Percentiles rank a stretch among this genome's conserved stretches.
phyloP scores from a whole-genome alignment of 2,329 filamentous ascomycete species.

The Cladosporium sp. region DNA sequence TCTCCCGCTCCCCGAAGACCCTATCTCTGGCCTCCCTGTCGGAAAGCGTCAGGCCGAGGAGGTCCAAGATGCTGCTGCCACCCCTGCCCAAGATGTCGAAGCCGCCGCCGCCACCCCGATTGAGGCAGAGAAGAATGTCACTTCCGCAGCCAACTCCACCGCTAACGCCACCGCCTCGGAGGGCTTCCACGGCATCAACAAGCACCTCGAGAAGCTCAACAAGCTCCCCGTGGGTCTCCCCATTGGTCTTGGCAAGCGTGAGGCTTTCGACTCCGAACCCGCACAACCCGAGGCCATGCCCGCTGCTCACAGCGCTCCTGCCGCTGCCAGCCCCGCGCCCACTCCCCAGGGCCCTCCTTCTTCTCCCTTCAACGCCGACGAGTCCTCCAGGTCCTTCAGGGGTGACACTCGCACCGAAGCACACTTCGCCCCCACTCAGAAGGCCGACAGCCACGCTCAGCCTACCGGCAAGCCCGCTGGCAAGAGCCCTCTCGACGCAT shows the following conservation, averaged over 20 bases:
- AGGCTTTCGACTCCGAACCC: background rate
- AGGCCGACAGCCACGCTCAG: background rate
- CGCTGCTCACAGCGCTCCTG: background rate
- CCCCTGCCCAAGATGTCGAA: background rate
- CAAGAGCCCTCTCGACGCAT: background rate
- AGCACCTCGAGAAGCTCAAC: constrained; percentile 2
- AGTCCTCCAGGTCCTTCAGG: background rate
- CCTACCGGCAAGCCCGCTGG: background rate
- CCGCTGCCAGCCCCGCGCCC: background rate
- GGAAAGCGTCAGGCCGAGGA: background rate
- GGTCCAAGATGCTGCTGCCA: background rate
- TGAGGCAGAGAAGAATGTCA: background rate
- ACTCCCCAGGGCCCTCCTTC: background rate
- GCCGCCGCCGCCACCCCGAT: background rate
- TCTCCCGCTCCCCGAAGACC: background rate
- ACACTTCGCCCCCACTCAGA: background rate
- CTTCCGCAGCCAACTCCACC: background rate
- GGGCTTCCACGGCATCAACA: constrained; percentile 6
- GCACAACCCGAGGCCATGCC: background rate
- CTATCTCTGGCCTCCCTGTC: background rate
- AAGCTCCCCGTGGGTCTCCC: background rate
- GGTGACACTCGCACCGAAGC: background rate
- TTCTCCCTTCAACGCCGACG: background rate
- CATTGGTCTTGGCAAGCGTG: background rate
- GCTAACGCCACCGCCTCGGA: background rate